Evolutionary conservation across 2,329 filamentous ascomycete species (phyloP).

Genomic region (Penicillium sp.): DNA sequence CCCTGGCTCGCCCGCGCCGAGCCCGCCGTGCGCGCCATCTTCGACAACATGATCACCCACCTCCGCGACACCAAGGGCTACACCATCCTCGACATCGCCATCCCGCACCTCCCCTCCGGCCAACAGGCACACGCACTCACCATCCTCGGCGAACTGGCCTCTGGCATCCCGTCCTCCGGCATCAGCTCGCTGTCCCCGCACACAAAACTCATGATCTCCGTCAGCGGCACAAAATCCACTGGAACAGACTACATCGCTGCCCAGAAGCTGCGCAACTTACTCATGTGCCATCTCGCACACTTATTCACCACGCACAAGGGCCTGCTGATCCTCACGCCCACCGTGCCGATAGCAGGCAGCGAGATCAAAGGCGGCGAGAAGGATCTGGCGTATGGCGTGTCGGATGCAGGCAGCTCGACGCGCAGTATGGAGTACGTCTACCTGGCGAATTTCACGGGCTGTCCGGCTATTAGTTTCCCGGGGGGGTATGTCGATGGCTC

Average conservation of each 20-base stretch:
- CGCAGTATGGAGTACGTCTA: constrained; percentile 81
- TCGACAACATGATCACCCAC: constrained; percentile 59
- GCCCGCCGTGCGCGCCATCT: constrained; percentile 57
- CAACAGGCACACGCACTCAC: constrained; percentile 74
- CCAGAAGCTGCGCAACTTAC: constrained; percentile 66
- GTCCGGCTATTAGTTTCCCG: constrained; percentile 70
- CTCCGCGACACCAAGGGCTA: constrained; percentile 38
- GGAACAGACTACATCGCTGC: constrained; percentile 68
- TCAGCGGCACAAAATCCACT: constrained; percentile 59
- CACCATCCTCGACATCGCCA: constrained; percentile 45
- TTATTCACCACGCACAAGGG: constrained; percentile 69
- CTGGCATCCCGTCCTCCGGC: constrained; percentile 46
- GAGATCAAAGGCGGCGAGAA: constrained; percentile 57
- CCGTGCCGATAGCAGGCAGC: constrained; percentile 73
- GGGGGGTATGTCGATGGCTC: constrained; percentile 62
- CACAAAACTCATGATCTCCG: constrained; percentile 66
- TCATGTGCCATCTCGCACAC: constrained; percentile 74
- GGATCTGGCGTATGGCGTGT: constrained; percentile 62
- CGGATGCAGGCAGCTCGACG: constrained; percentile 69
- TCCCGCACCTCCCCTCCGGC: constrained; percentile 61
- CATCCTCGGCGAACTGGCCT: constrained; percentile 69
- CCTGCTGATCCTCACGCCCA: constrained; percentile 74
- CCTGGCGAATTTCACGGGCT: constrained; percentile 77
- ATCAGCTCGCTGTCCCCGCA: constrained; percentile 58
- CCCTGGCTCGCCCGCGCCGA: constrained; percentile 69